A percentile compares a stretch with the other conserved stretches of the same genome.
Conservation (phyloP, 73 alveolate genomes). For the Uronychia binucleata region DNA sequence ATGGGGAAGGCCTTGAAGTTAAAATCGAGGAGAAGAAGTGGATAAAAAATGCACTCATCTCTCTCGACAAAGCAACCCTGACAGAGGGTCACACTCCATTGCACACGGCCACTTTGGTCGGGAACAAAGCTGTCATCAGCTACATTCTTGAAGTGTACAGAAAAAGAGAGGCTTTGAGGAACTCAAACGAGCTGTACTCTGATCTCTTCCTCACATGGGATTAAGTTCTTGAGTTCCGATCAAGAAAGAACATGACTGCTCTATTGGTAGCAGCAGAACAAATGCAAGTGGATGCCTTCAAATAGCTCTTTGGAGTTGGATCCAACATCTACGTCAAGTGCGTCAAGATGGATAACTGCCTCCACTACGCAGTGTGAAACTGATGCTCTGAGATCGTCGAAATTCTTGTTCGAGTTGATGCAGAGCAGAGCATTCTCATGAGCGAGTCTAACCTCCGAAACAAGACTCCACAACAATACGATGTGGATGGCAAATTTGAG, state of each 20-base stretch:
- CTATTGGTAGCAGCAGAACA: not conserved
- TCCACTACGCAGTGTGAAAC: constrained; percentile 6
- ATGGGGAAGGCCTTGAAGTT: not conserved
- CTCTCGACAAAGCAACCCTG: not conserved
- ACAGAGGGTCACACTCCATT: constrained; percentile 1
- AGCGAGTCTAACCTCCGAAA: not conserved
- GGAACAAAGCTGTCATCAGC: not conserved
- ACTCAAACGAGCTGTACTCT: not conserved
- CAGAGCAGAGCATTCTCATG: not conserved
- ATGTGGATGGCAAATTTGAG: not conserved
- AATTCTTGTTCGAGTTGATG: not conserved
- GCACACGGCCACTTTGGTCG: not conserved
- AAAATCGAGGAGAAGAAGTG: not conserved
- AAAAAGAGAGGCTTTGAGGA: not conserved
- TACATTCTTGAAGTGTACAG: not conserved
- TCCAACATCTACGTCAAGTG: constrained; percentile 3
- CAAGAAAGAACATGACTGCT: not conserved
- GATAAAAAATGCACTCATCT: not conserved
- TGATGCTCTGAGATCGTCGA: not conserved
- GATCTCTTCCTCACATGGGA: not conserved
- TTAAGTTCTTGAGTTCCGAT: not conserved
- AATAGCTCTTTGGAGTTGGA: not conserved
- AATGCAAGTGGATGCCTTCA: not conserved
- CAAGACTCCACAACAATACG: not conserved
- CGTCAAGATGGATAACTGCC: not conserved